Evolutionary conservation across 371 early-diverging fungal species (phyloP).

Genomic region (Dinochytrium kinnereticum): DNA sequence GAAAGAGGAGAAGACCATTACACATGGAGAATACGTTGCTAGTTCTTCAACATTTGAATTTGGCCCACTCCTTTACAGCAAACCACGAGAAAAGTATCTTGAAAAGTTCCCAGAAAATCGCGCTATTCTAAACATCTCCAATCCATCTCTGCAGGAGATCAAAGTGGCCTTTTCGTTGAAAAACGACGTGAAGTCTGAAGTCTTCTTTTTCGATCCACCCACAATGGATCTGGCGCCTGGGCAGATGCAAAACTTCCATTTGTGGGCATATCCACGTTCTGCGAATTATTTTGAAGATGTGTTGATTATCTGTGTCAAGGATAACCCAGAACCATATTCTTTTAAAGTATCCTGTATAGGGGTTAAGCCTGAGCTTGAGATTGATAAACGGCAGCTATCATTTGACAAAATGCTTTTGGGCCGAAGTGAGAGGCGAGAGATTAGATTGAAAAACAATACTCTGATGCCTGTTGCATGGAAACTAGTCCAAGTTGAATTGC

Average conservation of each 20-base stretch:
- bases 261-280: constrained; percentile 59
- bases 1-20: constrained; percentile 51
- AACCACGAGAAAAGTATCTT: constrained; percentile 56
- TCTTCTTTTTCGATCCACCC: constrained; percentile 60
- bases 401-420: constrained; percentile 63
- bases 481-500: constrained; percentile 54
- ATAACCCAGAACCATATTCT: constrained; percentile 62
- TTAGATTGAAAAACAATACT: constrained; percentile 57
- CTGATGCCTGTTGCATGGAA: constrained; percentile 58
- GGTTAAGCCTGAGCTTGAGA: constrained; percentile 62
- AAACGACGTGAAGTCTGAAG: constrained; percentile 58
- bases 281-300: constrained; percentile 55
- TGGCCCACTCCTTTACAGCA: constrained; percentile 60
- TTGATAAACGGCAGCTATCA: constrained; percentile 55
- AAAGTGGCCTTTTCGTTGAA: constrained; percentile 52
- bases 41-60: constrained; percentile 54
- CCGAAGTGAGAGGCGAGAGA: constrained; percentile 53
- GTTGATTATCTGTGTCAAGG: constrained; percentile 58
- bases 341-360: constrained; percentile 59
- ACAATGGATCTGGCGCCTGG: constrained; percentile 50
- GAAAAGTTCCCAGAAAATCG: constrained; percentile 60
- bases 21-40: constrained; percentile 54
- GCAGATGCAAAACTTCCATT: constrained; percentile 44
- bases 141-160: constrained; percentile 49
- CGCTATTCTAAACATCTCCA: constrained; percentile 49